phyloP scores from a whole-genome alignment of 2,329 filamentous ascomycete genomes.

The Colletotrichum limetticola region DNA sequence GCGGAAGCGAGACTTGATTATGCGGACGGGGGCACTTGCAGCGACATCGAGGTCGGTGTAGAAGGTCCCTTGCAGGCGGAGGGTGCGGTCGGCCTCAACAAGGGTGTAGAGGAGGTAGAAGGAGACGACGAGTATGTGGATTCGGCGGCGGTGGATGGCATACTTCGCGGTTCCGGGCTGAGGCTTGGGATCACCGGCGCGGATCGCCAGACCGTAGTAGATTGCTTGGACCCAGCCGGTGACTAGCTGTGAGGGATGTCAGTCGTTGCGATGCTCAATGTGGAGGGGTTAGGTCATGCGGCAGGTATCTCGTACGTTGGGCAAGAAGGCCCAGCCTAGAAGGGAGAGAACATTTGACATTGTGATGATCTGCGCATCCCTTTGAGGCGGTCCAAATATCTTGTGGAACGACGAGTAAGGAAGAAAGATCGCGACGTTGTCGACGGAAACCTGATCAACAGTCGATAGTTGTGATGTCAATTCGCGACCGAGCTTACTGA shows the following conservation, averaged over 20 bases:
- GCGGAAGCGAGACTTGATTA: slow-evolving; percentile 87
- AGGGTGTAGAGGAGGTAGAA: slow-evolving; percentile 91
- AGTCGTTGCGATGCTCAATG: not conserved
- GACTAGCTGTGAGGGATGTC: slow-evolving; percentile 67
- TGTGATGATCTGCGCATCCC: not conserved
- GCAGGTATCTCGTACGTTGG: slow-evolving; percentile 52
- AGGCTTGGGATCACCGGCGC: slow-evolving; percentile 86
- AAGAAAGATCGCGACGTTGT: not conserved
- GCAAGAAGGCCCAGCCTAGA: slow-evolving; percentile 67
- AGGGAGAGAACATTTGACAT: slow-evolving; percentile 63
- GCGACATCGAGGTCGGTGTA: slow-evolving; percentile 82
- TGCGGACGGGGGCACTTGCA: slow-evolving; percentile 68
- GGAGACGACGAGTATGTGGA: slow-evolving; percentile 85
- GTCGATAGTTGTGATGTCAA: not conserved
- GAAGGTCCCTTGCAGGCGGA: slow-evolving; percentile 78
- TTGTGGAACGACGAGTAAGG: not conserved
- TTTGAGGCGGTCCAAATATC: not conserved
- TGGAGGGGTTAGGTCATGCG: not conserved
- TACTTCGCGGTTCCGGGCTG: slow-evolving; percentile 75
- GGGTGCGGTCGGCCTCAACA: slow-evolving; percentile 88
- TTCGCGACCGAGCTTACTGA: not conserved
- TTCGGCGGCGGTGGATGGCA: slow-evolving; percentile 79
- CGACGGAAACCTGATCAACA: not conserved
- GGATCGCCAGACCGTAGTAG: slow-evolving; percentile 89
- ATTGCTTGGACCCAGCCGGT: slow-evolving; percentile 82